Percentiles rank a stretch among this genome's conserved stretches.
Evolutionary conservation across 257 asterid species (phyloP).

Genomic region (Scutellaria baicalensis): DNA sequence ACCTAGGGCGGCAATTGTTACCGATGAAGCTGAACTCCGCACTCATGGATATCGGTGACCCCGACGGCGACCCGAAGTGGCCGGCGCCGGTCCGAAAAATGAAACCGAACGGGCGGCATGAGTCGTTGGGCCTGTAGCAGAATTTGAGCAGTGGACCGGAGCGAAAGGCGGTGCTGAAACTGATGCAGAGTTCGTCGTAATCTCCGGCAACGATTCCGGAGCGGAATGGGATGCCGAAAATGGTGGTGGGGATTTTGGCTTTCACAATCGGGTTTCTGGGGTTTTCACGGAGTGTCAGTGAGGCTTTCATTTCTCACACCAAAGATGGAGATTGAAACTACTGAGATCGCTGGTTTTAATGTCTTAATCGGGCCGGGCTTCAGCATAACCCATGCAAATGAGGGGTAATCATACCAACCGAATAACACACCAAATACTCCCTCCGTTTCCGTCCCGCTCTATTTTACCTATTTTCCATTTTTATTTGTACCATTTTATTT

Average conservation of each 20-base stretch:
- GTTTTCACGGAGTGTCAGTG: conserved; percentile 3
- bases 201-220: conserved; percentile 1
- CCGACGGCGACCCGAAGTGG: background rate
- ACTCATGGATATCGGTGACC: background rate
- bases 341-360: no score
- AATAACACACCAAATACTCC: no score
- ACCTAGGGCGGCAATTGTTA: background rate
- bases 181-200: background rate
- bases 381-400: no score
- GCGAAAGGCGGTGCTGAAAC: background rate
- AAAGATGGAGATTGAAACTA: background rate
- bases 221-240: background rate
- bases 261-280: background rate
- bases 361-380: no score
- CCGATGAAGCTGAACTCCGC: background rate
- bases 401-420: no score
- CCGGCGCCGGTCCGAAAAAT: background rate
- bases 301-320: background rate
- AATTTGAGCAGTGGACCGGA: conserved; percentile 3
- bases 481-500: no score
- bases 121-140: conserved; percentile 7
- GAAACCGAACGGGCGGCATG: background rate
- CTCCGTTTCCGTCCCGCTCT: no score
- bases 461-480: no score
- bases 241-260: conserved; percentile 2